phyloP scores from a whole-genome alignment of 306 rosid species.

The Rosa persica region DNA sequence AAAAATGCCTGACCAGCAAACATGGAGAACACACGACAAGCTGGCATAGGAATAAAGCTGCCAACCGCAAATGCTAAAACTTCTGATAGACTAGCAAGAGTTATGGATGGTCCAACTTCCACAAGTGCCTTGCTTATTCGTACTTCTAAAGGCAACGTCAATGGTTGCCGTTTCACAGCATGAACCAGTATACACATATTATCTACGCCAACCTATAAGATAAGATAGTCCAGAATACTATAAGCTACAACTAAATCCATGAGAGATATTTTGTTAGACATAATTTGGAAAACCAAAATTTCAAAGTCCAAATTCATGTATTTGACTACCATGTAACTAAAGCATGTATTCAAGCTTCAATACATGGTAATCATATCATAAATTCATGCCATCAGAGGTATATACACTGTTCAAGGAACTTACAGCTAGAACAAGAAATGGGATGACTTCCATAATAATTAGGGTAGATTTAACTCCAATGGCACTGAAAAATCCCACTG shows the following conservation, averaged over 20 bases:
- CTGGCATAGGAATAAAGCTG: constrained; percentile 98
- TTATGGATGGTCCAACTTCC: constrained; percentile 99
- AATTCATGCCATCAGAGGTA: background rate
- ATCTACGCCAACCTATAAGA: constrained; percentile 92
- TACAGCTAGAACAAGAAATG: constrained; percentile 98
- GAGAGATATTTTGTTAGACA: background rate
- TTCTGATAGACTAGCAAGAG: constrained; percentile 93
- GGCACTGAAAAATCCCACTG: constrained; percentile 90
- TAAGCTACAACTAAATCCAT: background rate
- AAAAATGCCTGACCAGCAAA: constrained; percentile 70
- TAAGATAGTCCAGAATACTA: background rate
- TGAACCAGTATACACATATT: constrained; percentile 97
- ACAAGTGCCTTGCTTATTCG: constrained; percentile 93
- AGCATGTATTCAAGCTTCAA: background rate
- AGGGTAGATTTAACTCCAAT: constrained; percentile 91
- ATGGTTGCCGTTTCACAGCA: constrained; percentile 88
- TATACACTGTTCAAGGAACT: constrained; percentile 34
- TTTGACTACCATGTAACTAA: background rate
- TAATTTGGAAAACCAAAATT: background rate
- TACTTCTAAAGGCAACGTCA: constrained; percentile 81
- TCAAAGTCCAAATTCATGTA: background rate
- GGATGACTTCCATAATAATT: constrained; percentile 98
- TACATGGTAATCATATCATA: background rate
- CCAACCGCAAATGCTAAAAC: constrained; percentile 98
- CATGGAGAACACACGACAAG: constrained; percentile 99